Percentiles rank a stretch among this genome's conserved stretches.
Conservation (phyloP, 2,329 filamentous ascomycete species). For the Juglanconis oblonga region DNA sequence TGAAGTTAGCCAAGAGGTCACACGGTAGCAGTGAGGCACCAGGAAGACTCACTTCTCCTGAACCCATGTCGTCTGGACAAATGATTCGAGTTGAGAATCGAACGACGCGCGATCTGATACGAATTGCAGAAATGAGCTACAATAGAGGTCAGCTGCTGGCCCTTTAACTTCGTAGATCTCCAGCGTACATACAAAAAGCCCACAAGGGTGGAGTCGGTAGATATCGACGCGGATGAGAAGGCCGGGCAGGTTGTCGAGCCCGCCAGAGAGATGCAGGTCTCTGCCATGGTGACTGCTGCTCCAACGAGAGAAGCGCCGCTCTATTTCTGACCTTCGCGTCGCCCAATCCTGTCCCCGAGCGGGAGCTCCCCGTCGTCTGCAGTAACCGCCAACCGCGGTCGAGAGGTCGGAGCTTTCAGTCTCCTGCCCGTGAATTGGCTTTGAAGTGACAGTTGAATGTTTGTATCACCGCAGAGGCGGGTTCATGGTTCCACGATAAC, state of each 20-base stretch:
- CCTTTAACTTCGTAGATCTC: no score
- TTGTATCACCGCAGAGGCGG: constrained; percentile 15
- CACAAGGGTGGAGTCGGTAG: constrained; percentile 49
- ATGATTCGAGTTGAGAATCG: constrained; percentile 69
- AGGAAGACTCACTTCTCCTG: constrained; percentile 64
- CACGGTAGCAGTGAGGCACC: neutral
- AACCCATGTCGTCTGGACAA: constrained; percentile 73
- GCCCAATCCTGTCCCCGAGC: constrained; percentile 3
- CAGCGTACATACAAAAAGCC: constrained; percentile 53
- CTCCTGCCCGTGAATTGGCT: neutral
- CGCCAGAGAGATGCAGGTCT: constrained; percentile 49
- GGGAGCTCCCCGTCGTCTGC: neutral
- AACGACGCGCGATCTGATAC: constrained; percentile 77
- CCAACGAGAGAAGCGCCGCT: constrained; percentile 6
- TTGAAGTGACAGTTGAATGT: neutral
- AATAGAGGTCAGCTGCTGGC: constrained; percentile 12
- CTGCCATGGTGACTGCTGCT: constrained; percentile 36
- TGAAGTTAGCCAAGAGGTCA: constrained; percentile 16
- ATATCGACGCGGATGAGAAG: constrained; percentile 61
- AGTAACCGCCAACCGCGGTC: neutral
- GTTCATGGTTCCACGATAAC: constrained; percentile 22
- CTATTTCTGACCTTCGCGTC: constrained; percentile 6
- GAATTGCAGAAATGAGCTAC: constrained; percentile 83
- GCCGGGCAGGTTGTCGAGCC: constrained; percentile 61
- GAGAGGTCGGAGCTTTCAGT: neutral